Conservation (phyloP, 2,329 filamentous ascomycete genomes). For the Fonsecaea pedrosoi region DNA sequence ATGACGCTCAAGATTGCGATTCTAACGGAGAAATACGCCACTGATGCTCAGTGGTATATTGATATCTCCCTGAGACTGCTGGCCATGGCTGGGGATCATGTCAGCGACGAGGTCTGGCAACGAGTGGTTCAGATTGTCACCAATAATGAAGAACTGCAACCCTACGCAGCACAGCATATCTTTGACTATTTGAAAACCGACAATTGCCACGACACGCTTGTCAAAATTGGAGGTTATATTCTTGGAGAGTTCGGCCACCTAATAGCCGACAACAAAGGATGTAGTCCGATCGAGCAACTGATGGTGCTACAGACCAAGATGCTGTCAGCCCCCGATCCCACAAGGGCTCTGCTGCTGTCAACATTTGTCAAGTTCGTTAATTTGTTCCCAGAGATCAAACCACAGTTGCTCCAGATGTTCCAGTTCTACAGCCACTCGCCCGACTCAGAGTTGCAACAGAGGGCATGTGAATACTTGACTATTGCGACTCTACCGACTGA, state of each 20-base stretch:
- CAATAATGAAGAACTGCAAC: constrained; percentile 97
- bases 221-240: constrained; percentile 97
- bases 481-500: constrained; percentile 86
- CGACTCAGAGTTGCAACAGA: constrained; percentile 93
- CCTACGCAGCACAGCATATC: constrained; percentile 93
- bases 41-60: constrained; percentile 98
- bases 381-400: constrained; percentile 97
- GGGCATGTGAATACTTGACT: constrained; percentile 92
- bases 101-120: constrained; percentile 99
- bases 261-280: constrained; percentile 88
- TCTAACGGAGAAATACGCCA: constrained; percentile 96
- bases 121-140: constrained; percentile 98
- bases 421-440: constrained; percentile 90
- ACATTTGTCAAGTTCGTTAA: constrained; percentile 99
- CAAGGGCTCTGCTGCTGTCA: constrained; percentile 90
- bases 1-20: constrained; percentile 99
- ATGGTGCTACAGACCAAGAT: constrained; percentile 90
- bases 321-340: constrained; percentile 83
- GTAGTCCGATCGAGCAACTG: constrained; percentile 97
- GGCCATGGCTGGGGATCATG: constrained; percentile 95
- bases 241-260: constrained; percentile 96
- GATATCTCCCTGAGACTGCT: constrained; percentile 94
- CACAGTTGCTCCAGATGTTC: constrained; percentile 89
- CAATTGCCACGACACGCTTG: constrained; percentile 93
- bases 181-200: constrained; percentile 90